phyloP scores from a whole-genome alignment of 768 basidiomycete genomes.

The Calocera cornea region DNA sequence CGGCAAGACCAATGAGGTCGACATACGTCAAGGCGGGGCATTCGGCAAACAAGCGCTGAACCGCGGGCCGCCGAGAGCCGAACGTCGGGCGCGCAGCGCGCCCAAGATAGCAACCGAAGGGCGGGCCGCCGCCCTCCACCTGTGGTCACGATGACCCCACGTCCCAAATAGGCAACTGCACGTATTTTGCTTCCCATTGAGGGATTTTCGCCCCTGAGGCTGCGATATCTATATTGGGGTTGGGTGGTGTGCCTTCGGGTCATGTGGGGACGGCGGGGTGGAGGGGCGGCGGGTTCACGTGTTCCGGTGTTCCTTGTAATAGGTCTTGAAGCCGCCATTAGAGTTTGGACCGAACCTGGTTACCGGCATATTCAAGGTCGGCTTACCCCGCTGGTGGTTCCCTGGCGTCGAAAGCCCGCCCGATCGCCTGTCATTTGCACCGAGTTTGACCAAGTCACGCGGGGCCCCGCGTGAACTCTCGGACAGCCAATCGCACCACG shows the following conservation, averaged over 20 bases:
- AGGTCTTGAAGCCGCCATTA: background rate
- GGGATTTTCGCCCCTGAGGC: conserved; percentile 4
- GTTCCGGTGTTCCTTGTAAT: background rate
- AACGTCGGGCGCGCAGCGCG: background rate
- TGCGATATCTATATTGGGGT: background rate
- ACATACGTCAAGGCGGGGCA: background rate
- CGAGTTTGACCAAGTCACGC: background rate
- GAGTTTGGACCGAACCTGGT: background rate
- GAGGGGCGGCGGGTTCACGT: conserved; percentile 5
- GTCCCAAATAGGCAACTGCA: background rate
- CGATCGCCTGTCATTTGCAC: background rate
- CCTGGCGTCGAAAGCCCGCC: background rate
- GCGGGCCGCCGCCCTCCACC: background rate
- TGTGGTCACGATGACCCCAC: background rate
- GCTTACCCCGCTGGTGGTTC: background rate
- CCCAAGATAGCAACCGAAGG: background rate
- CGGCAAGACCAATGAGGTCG: background rate
- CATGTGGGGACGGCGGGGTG: background rate
- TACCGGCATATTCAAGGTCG: background rate
- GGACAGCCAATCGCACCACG: background rate
- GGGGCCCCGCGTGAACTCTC: background rate
- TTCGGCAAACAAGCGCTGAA: background rate
- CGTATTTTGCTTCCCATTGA: background rate
- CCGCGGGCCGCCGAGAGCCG: background rate
- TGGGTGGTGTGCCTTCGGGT: background rate